Base-by-base conservation (phyloP, 306 rosid genomes). In the Citrullus colocynthis region DNA sequence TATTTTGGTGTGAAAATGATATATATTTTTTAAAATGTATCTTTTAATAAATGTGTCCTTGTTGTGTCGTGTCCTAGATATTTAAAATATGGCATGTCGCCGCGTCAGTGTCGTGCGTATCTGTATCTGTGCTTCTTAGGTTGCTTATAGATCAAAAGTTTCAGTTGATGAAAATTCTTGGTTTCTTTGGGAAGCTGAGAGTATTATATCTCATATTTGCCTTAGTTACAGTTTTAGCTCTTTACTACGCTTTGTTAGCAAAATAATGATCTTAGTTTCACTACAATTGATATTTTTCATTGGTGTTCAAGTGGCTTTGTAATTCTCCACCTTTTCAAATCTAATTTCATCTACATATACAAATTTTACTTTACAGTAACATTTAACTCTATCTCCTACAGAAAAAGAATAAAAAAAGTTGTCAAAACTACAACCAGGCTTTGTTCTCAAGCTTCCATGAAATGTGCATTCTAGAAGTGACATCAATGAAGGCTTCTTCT, bases 401-500 rank as follows among this genome's bases (percentile, higher is more conserved):
- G 17, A 41, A 8, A 41, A 67, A 67, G 7, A 67, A 67, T 39
- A 7, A 41, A 41, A 65, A 37, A 65, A n/a, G 16, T 41, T 10
- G 32, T 18, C 74, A 67, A 66, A 41, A 67, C 18, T 67, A 16
- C 13, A 18, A 67, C 30, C 32, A 42, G 18, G 74, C 54, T 41
- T 41, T 67, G 74, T 67, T 41, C 34, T 41, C 74, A 39, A 66
- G 20, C 51, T 17, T 67, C n/a, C 54, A 67, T 42, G 74, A 41
- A 41, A 18, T n/a, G 15, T 41, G 74, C 57, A 70, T 20, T 45
- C 57, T 56, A 24, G 83, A 81, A 78, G 78, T 81, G 78, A 81
- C 37, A 49, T 67, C 74, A 69, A 59, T 17, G 61, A 83, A 75
- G 61, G 58, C 45, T 58, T 83, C 75, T 59, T 83, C 81, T 45